Base-by-base conservation (phyloP, 805 yeast species). In the Starmerella asiatica region DNA sequence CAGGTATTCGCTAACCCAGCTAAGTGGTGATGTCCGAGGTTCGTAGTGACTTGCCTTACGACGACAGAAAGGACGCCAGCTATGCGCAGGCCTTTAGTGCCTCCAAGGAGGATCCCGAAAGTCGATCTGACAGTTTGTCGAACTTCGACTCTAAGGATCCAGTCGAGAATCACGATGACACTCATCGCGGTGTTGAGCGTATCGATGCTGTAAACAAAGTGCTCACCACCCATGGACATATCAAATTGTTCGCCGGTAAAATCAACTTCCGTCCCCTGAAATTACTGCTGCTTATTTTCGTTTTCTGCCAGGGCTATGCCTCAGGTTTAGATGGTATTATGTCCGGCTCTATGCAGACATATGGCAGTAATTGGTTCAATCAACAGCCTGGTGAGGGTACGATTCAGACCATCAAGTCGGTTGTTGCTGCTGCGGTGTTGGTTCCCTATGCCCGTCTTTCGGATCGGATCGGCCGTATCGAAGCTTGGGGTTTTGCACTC, bases 371-470 rank as follows among this genome's bases (percentile, higher is more conserved):
- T 35, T 65, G 75, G 12, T 77, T 71, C 57, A 42, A 64, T 21
- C 49, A 56, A 12, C 80, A 76, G 52, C 69, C 82, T 6, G 60
- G 73, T 40, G 56, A 69, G 32, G 66, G 83, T 5, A 71, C 83
- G 3, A 68, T 78, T 42, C 65, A 69, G 44, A 77, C 74, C 21
- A 66, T 76, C 44, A 65, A 44, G 29, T 28, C 42, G 8, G 79
- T 77, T 29, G 66, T 74, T 38, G 79, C 73, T 34, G 81, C 80
- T 19, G 81, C 78, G 15, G 68, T 78, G 3, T 78, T 75, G 53
- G 74, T 78, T 3, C 65, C 72, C 5, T 73, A 65, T 47, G 82
- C 84, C 9, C 62, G 81, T 44, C 56, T 77, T 26, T 68, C 79
- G 8, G 82, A 77, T 54, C 62, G 68, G 14, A 75, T 75, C 51